Evolutionary conservation across 2,329 filamentous ascomycete genomes (phyloP).

Genomic region (Neodidymelliopsis sp.): DNA sequence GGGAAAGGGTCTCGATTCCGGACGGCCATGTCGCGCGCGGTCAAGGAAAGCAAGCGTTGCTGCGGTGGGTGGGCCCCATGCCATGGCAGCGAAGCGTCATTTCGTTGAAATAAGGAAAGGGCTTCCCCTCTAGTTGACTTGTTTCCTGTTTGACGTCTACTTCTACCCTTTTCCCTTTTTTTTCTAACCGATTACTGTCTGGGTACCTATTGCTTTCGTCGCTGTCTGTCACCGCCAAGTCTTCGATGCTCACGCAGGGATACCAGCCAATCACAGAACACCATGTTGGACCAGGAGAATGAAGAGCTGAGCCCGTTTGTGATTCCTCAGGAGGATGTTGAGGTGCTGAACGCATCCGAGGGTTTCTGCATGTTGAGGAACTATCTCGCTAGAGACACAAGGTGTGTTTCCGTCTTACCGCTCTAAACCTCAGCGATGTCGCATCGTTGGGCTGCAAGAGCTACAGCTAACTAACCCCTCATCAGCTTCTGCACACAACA

Average conservation of each 20-base stretch:
- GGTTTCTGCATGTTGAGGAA: conserved; percentile 55
- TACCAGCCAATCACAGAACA: conserved; percentile 16
- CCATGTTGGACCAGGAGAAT: conserved; percentile 20
- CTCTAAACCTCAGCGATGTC: background rate
- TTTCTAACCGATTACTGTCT: background rate
- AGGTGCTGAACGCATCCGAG: conserved; percentile 49
- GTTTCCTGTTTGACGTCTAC: conserved; percentile 5
- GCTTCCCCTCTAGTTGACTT: conserved; percentile 8
- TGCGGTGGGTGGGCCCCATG: conserved; percentile 1
- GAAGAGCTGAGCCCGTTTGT: conserved; percentile 49
- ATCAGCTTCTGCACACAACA: conserved; percentile 56
- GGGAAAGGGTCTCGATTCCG: conserved; percentile 19
- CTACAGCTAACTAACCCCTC: conserved; percentile 8
- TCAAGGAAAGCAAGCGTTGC: background rate
- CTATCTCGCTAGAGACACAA: conserved; percentile 51
- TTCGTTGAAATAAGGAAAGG: conserved; percentile 21
- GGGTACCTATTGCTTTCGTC: too few relatives aligned
- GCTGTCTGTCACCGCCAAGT: conserved; percentile 4
- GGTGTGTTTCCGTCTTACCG: conserved; percentile 45
- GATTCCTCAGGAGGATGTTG: conserved; percentile 53
- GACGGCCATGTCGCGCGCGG: conserved; percentile 1
- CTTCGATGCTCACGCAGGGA: conserved; percentile 17
- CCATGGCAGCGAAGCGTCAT: conserved; percentile 17
- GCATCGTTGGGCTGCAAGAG: conserved; percentile 1
- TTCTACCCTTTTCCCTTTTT: background rate